Evolutionary conservation across 345 rosid genomes (phyloP).

Genomic region (Boechera retrofracta): DNA sequence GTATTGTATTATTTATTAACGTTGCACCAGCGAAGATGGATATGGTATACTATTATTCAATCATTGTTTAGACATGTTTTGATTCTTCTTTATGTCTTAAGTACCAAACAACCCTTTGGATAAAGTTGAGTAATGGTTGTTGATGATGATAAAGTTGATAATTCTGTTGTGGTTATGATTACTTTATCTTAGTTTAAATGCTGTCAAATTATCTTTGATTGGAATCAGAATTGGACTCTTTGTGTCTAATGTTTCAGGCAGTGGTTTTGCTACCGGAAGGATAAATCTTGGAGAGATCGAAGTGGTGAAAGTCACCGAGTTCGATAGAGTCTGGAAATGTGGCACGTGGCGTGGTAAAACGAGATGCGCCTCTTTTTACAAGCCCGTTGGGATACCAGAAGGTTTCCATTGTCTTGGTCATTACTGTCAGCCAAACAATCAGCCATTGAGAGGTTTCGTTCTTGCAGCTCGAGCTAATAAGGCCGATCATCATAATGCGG

Average conservation of each 20-base stretch:
- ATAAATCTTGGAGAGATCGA: constrained; percentile 75
- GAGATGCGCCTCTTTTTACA: constrained; percentile 64
- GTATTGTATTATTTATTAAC: background rate
- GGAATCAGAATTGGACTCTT: background rate
- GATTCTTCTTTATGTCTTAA: background rate
- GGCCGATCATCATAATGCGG: constrained; percentile 43
- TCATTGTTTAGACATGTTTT: constrained; percentile 13
- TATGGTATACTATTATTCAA: constrained; percentile 6
- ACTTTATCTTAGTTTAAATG: background rate
- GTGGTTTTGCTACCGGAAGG: constrained; percentile 66
- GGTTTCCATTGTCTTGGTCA: constrained; percentile 82
- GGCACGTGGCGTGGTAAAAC: constrained; percentile 48
- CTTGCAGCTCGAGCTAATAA: constrained; percentile 60
- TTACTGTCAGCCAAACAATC: constrained; percentile 72
- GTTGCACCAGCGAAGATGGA: background rate
- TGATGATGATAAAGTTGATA: constrained; percentile 7
- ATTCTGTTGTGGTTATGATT: background rate
- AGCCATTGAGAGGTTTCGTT: constrained; percentile 69
- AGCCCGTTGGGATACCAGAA: constrained; percentile 70
- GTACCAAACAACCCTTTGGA: constrained; percentile 17
- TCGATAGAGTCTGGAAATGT: constrained; percentile 76
- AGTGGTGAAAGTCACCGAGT: constrained; percentile 61
- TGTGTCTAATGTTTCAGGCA: constrained; percentile 51
- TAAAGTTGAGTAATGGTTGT: constrained; percentile 35
- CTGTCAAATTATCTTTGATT: background rate